These are phyloP conservation scores for Boletellus deceptivus DNA, from an alignment of 1,284 basidiomycete genomes.

Conservation along the genomic window DNA sequence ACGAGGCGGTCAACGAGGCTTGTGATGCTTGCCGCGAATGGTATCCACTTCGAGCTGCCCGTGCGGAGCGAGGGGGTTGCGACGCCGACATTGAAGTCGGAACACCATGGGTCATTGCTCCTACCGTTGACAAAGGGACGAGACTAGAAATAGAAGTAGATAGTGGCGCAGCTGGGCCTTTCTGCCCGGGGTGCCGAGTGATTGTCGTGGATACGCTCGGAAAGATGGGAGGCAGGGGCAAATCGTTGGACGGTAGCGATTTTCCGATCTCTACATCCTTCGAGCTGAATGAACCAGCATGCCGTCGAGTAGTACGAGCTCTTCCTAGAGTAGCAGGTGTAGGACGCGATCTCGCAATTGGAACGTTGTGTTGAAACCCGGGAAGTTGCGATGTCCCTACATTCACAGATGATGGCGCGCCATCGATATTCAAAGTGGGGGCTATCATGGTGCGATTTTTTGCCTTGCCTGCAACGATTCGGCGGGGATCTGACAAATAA, in stretches of 20 bases:
- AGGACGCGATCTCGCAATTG: conserved; percentile 41
- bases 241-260: conserved; percentile 66
- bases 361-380: conserved; percentile 28
- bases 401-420: conserved; percentile 20
- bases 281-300: conserved; percentile 90
- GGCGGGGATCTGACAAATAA: conserved; percentile 51
- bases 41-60: conserved; percentile 15
- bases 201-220: conserved; percentile 38
- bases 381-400: conserved; percentile 23
- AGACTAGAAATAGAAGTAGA: conserved; percentile 25
- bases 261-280: conserved; percentile 90
- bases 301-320: conserved; percentile 61
- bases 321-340: conserved; percentile 28
- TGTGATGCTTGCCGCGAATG: conserved; percentile 63
- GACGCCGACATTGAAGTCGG: conserved; percentile 16
- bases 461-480: conserved; percentile 31
- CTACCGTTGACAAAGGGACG: conserved; percentile 9
- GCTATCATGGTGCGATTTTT: conserved; percentile 17
- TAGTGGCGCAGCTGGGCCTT: conserved; percentile 32
- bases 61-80: conserved; percentile 11
- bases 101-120: conserved; percentile 7
- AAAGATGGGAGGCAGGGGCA: conserved; percentile 29
- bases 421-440: conserved; percentile 16
- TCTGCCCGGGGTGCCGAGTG: conserved; percentile 49
- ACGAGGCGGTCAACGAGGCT: conserved; percentile 48